Evolutionary conservation across 2,329 filamentous ascomycete species (phyloP), one percentile per base, ranked within the genome.

Genomic region (Pseudogymnoascus sp.): DNA sequence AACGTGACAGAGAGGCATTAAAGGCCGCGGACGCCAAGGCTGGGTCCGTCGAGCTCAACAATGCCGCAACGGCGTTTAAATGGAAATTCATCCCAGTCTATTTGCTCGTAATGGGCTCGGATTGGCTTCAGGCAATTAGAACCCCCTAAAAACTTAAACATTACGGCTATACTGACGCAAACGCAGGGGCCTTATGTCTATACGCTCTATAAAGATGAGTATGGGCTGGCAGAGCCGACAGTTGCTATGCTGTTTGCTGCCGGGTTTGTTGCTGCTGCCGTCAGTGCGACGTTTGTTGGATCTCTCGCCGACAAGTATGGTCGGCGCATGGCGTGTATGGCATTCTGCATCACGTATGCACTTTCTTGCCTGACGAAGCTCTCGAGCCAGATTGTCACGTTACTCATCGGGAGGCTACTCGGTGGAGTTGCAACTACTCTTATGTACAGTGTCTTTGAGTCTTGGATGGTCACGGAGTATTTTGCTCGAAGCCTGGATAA

Each of bases 391-490:
- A 62, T 78, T 1, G 69, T 72, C 4, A 60, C 82, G 9, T 73
- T 87, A 4, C 80, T 84, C 61, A 62, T 76, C 1, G 84, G 84
- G 11, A 76, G 84, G 58, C 70, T 81, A 0, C 75, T 84, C 3
- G 82, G 81, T 22, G 84, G 84, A 0, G 64, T 85, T 52, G 79
- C 78, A 28, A 82, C 82, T 35, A 84, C 81, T 25, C 71, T 86
- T 41, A 75, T 86, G 30, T 85, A 82, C 74, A 83, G 78, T 45
- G 80, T 79, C 4, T 85, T 85, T 65, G 83, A 86, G 70, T 82
- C 80, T 67, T 86, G 83, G 83, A 82, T 86, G 75, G 79, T 86
- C 28, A 78, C 80, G 55, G 82, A 86, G 67, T 85, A 79, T 67
- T 79, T 82, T 58, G 73, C 75, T 42, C 72, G 78, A 42, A 75